phyloP scores from a whole-genome alignment of 164 flowering plant genomes.

The Hamamelis virginiana region DNA sequence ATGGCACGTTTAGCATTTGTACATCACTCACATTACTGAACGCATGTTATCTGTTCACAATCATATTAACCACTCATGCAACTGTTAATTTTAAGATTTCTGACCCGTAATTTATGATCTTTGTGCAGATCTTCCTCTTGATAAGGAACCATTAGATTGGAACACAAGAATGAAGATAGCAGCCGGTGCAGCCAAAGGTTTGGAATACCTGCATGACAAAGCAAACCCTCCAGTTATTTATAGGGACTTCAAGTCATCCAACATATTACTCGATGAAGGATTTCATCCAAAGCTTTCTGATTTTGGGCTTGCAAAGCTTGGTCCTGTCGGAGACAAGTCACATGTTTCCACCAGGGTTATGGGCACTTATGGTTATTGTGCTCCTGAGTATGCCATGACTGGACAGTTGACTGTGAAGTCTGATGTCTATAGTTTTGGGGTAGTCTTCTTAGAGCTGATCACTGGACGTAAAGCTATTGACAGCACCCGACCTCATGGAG shows the following conservation, averaged over 20 bases:
- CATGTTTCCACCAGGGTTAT: conserved; percentile 59
- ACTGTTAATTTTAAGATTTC: background rate
- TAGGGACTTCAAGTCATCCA: conserved; percentile 50
- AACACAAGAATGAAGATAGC: conserved; percentile 54
- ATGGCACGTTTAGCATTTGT: too few relatives aligned
- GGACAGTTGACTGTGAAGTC: conserved; percentile 56
- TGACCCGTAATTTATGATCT: background rate
- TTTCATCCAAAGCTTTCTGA: conserved; percentile 52
- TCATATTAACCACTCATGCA: background rate
- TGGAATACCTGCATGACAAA: conserved; percentile 51
- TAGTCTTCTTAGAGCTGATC: conserved; percentile 51
- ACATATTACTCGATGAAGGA: conserved; percentile 43
- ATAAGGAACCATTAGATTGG: conserved; percentile 52
- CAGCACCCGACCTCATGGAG: conserved; percentile 38
- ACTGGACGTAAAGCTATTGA: conserved; percentile 58
- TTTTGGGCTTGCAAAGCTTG: conserved; percentile 60
- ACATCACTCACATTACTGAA: too few relatives aligned
- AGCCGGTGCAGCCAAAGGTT: conserved; percentile 55
- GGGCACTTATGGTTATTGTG: conserved; percentile 64
- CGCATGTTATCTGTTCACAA: background rate
- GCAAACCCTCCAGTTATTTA: conserved; percentile 57
- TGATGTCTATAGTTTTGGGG: conserved; percentile 59
- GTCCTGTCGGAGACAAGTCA: conserved; percentile 55
- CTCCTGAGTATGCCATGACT: conserved; percentile 61
- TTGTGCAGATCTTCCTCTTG: conserved; percentile 42